A percentile compares a stretch with the other conserved stretches of the same genome.
Evolutionary conservation across 768 basidiomycete species (phyloP).

Genomic region (Agaricus blazei): DNA sequence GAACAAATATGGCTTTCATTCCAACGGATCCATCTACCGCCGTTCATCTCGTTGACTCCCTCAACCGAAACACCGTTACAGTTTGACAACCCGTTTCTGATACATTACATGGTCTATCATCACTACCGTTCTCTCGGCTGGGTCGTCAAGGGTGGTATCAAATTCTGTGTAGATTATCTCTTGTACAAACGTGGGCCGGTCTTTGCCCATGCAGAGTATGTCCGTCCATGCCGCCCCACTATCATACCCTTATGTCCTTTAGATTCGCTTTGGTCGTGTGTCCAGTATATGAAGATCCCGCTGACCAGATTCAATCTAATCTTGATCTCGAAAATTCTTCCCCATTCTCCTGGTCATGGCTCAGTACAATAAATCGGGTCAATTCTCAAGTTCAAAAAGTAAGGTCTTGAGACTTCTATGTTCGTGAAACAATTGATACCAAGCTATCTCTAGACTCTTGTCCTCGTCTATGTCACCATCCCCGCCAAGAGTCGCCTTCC

Average conservation of each 20-base stretch:
- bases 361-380: conserved; percentile 94
- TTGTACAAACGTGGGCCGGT: conserved; percentile 94
- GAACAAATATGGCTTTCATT: conserved; percentile 61
- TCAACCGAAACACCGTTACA: conserved; percentile 27
- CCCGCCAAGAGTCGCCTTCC: conserved; percentile 64
- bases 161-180: conserved; percentile 95
- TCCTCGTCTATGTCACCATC: conserved; percentile 90
- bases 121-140: conserved; percentile 95
- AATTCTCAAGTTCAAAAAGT: conserved; percentile 98
- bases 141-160: conserved; percentile 94
- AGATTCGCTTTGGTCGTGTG: conserved; percentile 92
- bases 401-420: neutral
- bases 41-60: conserved; percentile 18
- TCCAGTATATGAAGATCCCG: conserved; percentile 83
- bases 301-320: conserved; percentile 62
- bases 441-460: conserved; percentile 64
- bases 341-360: conserved; percentile 90
- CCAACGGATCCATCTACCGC: conserved; percentile 49
- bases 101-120: conserved; percentile 88
- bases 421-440: neutral
- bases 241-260: neutral
- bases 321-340: conserved; percentile 59
- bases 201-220: conserved; percentile 93
- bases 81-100: conserved; percentile 89
- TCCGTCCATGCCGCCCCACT: conserved; percentile 8